Evolutionary conservation across 2,329 filamentous ascomycete species (phyloP), one percentile per base, ranked within the genome.

Genomic region (Aspergillus sp.): DNA sequence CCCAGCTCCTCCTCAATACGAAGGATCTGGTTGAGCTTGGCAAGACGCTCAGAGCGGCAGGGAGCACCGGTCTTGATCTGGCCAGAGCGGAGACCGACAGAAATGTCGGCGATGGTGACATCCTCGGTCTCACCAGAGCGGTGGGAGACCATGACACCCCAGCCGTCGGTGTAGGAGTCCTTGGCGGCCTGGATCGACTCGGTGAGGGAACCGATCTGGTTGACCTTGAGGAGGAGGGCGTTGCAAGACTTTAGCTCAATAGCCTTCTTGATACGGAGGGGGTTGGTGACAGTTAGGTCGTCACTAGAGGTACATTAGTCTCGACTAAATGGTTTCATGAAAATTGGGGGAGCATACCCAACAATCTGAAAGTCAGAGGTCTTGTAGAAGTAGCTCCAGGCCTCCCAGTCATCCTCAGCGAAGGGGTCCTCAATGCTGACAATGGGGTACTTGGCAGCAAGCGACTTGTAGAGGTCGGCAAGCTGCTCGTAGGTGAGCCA

Each of bases 351-450:
- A 37, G 64, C 72, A 57, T 67, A 77, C 74, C 75, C 93, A 60
- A 98, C 93, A 70, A 98, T 90, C 82, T 98, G 93, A 81, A 94
- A 90, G 75, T 96, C 85, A 69, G 89, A 90, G 65, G 88, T 93
- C 87, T 96, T 96, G 86, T 86, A 95, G 86, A 97, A 98, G 85
- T 97, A 95, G 84, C 88, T 95, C 93, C 93, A 98, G 54, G 93
- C 93, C 83, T 97, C 91, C 93, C 93, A 98, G 81, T 98, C 93
- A 68, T 97, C 93, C 83, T 98, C 93, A 58, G 89, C 91, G 77
- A 98, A 98, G 70, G 93, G 93, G 73, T 98, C 93, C 80, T 98
- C 93, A 64, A 98, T 97, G 74, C 83, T 88, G 77, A 97, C 89
- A 68, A 98, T 98, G 66, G 93, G 91, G 80, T 98, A 98, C 80